Base-by-base conservation (phyloP, 1,139 yeast species). In the Suhomyces terraborum region DNA sequence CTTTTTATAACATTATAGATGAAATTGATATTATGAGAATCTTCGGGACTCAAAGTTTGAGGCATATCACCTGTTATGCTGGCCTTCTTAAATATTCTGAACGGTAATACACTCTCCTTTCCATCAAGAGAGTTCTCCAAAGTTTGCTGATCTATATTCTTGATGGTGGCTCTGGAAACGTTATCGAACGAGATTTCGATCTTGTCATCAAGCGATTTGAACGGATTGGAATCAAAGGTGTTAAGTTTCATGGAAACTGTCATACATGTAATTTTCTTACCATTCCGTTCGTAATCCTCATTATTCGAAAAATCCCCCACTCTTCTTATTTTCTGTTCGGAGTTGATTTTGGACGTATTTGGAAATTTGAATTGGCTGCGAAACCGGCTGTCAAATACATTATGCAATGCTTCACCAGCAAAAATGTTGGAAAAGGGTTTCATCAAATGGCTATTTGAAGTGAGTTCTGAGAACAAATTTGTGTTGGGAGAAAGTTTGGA, bases 231-330 rank as follows among this genome's bases (percentile, higher is more conserved):
- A 12, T 67, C 69, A 43, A 57, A 62, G 1, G 71, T 58, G 38
- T 61, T 62, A 46, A 56, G 70, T 5, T 55, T 56, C 42, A 67
- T 66, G 0, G 73, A 59, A 4, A 70, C 35, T 0, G 77, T 69
- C 53, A 73, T 49, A 43, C 75, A 70, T 0, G 70, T 62, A 6
- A 37, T 21, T 6, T 41, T 17, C 4, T 23, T 26, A 20, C 13
- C 24, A 10, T 27, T 23, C 13, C 12, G 4, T 8, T 32, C 20
- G 5, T 3, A 24, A 2, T 30, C 13, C 9, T 13, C 10, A 10
- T 16, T 14, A 18, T 8, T 22, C 17, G 40, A 25, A 7, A 44
- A 17, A 35, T 54, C 56, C 4, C 56, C 57, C 4, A 53, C 60
- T 13, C 45, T 43, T 25, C 45, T 45, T 28, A 36, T 40, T 9